Evolutionary conservation across 2,329 filamentous ascomycete species (phyloP), one percentile per base, ranked within the genome.

Genomic region (Ilyonectria destructans): DNA sequence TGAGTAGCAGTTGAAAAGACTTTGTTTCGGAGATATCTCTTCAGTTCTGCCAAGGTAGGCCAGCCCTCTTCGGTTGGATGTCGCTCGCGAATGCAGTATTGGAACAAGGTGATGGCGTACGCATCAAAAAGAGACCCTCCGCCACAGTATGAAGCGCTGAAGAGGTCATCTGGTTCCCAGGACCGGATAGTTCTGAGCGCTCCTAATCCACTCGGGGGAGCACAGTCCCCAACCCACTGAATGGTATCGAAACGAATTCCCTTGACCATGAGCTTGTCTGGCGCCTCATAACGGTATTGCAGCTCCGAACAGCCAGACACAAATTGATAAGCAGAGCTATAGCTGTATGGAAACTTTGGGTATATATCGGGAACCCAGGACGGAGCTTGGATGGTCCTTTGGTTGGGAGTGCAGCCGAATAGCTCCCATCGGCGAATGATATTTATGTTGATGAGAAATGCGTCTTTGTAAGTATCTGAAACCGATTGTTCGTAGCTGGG

Each of bases 61-160:
- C 51, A 64, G 10, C 54, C 61, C 26, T 57, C 19, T 6, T 51
- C 45, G 23, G 43, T 61, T 3, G 58, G 58, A 40, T 56, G n/a
- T 8, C 57, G 49, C 13, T 63, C 60, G 15, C 52, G 46, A 3
- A 57, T 48, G 40, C 40, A 29, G 23, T 57, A 33, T 21, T 63
- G 60, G 7, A 66, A n/a, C 4, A 66, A 15, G 6, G 58, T 49
- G 6, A 49, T 66, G 13, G 31, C 37, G n/a, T 57, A 60, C 4
- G 51, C 63, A 5, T 66, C 63, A n/a, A 66, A 40, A n/a, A 66
- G n/a, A 23, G 57, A 33, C 8, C 33, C 49, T 5, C 57, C 63
- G 1, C 9, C 43, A 13, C 26, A 35, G 33, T 60, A 60, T 29
- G n/a, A n/a, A n/a, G 35, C 56, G 6, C 33, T 60, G n/a, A 45